Evolutionary conservation across 2,329 filamentous ascomycete species (phyloP), one percentile per base, ranked within the genome.

Genomic region (Ramularia endophylla): DNA sequence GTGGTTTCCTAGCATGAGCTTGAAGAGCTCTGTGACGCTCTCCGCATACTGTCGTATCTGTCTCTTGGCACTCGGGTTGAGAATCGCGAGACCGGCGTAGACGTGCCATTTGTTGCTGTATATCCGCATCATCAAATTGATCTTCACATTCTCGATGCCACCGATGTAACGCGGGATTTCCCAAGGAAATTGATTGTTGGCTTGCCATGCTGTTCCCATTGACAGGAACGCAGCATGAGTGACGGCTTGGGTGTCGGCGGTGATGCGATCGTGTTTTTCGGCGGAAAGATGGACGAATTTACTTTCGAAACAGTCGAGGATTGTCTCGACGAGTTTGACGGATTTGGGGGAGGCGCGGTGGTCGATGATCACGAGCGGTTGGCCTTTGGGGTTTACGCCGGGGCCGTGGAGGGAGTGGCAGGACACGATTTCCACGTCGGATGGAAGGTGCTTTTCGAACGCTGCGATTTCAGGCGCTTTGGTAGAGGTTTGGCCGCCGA

Each of bases 21-120:
- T 97, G 73, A 88, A 98, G 15, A 98, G 73, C 57, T 94, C 88
- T 0, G 92, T 97, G 15, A 95, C 90, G 31, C 83, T 89, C 57
- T 84, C 75, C 8, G 92, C 90, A 64, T 97, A 98, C 70, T 97
- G 89, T 41, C 84, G 78, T 58, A 98, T 97, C 67, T 98, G 92
- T 64, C 84, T 77, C 63, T 85, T 85, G 3, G 92, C 92, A 44
- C 88, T 84, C 0, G 92, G 92, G 63, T 98, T 98, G 44, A 98
- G 77, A 59, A 98, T 98, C 8, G 94, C 92, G 7, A 98, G 81
- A 0, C 92, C 92, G 15, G 92, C 92, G 65, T 98, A 98, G 43
- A 98, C 92, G 70, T 98, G 94, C 94, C 94, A 98, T 66, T 97
- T 98, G 66, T 95, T 94, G 46, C 84, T 83, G 70, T 97, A 98